phyloP scores from a whole-genome alignment of 2,329 filamentous ascomycete species.

The Aspergillus amoenus region DNA sequence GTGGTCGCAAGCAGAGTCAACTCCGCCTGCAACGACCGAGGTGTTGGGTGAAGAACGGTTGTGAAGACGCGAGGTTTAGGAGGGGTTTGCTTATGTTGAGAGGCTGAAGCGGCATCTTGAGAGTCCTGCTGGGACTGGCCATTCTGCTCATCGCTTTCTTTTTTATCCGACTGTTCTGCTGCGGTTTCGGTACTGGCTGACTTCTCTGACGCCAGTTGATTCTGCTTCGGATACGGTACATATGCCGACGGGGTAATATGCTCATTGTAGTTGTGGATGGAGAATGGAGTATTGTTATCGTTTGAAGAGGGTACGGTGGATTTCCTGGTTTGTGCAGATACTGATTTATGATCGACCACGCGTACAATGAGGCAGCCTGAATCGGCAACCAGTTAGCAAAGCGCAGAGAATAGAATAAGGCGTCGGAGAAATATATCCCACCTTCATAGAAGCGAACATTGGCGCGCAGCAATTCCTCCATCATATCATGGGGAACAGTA shows the following conservation, averaged over 20 bases:
- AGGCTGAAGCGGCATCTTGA: constrained; percentile 52
- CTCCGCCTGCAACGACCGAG: constrained; percentile 72
- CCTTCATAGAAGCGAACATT: constrained; percentile 87
- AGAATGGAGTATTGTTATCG: constrained; percentile 68
- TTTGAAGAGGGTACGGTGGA: constrained; percentile 55
- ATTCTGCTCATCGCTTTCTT: constrained; percentile 17
- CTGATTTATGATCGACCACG: constrained; percentile 81
- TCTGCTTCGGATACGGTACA: constrained; percentile 65
- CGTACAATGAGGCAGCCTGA: constrained; percentile 83
- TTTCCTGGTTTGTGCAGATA: constrained; percentile 58
- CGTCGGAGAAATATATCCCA: constrained; percentile 23
- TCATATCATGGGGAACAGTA: constrained; percentile 85
- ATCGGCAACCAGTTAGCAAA: constrained; percentile 10
- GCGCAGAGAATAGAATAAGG: not conserved
- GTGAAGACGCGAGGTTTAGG: constrained; percentile 66
- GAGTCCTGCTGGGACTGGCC: constrained; percentile 61
- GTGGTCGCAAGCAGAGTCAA: constrained; percentile 74
- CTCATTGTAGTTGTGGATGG: constrained; percentile 88
- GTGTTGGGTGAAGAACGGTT: constrained; percentile 80
- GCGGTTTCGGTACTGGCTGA: constrained; percentile 27
- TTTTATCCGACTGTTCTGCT: constrained; percentile 22
- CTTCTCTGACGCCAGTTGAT: constrained; percentile 32
- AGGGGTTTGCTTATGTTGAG: constrained; percentile 48
- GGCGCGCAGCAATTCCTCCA: constrained; percentile 70
- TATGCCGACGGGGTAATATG: constrained; percentile 88